Conservation (phyloP, 495 filamentous ascomycete genomes). For the Penicillium cinerascens region DNA sequence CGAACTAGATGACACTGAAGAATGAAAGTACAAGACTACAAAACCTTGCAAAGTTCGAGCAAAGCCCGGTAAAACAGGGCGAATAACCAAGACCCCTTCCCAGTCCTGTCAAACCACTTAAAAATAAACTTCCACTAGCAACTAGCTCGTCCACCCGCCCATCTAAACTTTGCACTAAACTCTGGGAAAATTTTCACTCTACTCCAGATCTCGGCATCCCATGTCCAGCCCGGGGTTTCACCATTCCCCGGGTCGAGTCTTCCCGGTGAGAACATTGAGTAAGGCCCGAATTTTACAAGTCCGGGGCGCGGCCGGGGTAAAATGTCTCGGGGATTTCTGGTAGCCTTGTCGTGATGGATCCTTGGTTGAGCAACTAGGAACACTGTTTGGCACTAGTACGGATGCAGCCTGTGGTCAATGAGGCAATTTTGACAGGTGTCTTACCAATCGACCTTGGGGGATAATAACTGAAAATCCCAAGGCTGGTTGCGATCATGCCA, state of each 20-base stretch:
- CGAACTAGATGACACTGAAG: neutral
- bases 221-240: neutral
- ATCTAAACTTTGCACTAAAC: neutral
- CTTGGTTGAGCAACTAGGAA: neutral
- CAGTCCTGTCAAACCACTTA: neutral
- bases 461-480: too few species aligned
- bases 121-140: neutral
- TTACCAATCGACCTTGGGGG: too few species aligned
- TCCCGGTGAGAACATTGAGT: conserved; percentile 11
- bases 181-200: neutral
- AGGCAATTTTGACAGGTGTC: too few species aligned
- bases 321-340: neutral
- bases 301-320: conserved; percentile 3
- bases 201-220: neutral
- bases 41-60: neutral
- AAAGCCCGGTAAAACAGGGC: neutral
- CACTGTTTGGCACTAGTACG: neutral
- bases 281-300: neutral
- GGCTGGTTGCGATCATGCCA: too few species aligned
- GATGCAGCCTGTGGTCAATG: too few species aligned
- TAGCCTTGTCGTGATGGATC: neutral
- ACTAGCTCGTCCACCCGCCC: neutral
- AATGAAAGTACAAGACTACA: neutral
- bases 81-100: too few species aligned
- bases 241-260: neutral